Evolutionary conservation across 164 flowering plant genomes (phyloP), one percentile per base, ranked within the genome.

Genomic region (Vitis amurensis): DNA sequence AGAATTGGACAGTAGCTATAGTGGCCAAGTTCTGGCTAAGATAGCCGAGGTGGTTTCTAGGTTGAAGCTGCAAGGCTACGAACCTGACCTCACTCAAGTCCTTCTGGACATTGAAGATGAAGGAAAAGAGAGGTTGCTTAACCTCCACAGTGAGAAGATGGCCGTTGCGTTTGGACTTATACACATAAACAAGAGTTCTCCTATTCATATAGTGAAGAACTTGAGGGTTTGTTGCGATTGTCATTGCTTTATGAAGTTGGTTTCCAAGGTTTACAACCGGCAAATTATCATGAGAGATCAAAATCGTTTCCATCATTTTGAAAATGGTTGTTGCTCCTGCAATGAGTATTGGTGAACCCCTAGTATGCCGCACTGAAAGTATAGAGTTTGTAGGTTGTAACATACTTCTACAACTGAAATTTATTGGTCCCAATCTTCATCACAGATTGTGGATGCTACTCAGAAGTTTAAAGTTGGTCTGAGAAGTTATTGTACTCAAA

Each of bases 111-210:
- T 68, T 37, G 76, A 75, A 66, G 76, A 74, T 56, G 73, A 68
- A 59, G 76, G 53, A 23, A 75, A 78, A 58, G 73, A 57, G 55
- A 64, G 55, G 15, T 67, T 61, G 37, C 68, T 74, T 16, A 44
- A 64, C 58, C 44, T 60, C 30, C 78, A 72, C 12, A 66, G 81
- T 55, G 81, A 78, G 58, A 78, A 78, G 69, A 71, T 72, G 56
- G 81, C 76, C 3, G 69, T 78, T 61, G 76, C 78, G 10, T 78
- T 74, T 47, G 78, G 76, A 55, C 70, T 78, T 31, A 68, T 75
- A 61, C 69, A 51, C 57, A 37, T 23, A 29, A 68, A 61, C 31
- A 48, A 55, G 14, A 68, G 69, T 48, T 16, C 19, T 27, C 74
- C 63, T 4, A 74, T 78, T 31, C 75, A 59, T 16, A 59, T 79